phyloP scores from a whole-genome alignment of 2,329 filamentous ascomycete species.

The Exophiala sp. region DNA sequence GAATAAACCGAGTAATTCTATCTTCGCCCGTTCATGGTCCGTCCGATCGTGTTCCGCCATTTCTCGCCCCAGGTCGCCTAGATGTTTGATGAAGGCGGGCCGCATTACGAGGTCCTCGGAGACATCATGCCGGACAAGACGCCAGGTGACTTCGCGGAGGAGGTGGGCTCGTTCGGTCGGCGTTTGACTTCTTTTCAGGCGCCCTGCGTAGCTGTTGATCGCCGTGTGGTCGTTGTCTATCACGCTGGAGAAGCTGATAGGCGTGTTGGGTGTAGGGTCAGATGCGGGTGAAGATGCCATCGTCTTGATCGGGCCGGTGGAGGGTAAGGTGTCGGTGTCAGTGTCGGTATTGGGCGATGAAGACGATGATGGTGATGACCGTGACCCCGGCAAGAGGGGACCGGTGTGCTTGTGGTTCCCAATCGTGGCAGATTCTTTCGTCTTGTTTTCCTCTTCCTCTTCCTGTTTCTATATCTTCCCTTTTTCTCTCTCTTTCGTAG shows the following conservation, averaged over 20 bases:
- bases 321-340: no score
- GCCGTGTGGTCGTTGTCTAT: slow-evolving; percentile 25
- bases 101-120: slow-evolving; percentile 27
- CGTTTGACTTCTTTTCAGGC: slow-evolving; percentile 68
- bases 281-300: not conserved
- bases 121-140: slow-evolving; percentile 26
- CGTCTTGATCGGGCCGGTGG: not conserved
- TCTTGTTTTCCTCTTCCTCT: no score
- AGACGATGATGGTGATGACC: not conserved
- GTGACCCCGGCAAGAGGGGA: not conserved
- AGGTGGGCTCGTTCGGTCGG: slow-evolving; percentile 6
- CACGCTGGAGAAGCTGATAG: slow-evolving; percentile 21
- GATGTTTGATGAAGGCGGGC: slow-evolving; percentile 21
- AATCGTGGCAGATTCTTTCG: no score
- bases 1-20: slow-evolving; percentile 14
- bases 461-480: no score
- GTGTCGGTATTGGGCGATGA: not conserved
- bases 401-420: not conserved
- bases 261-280: slow-evolving; percentile 1
- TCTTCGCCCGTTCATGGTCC: slow-evolving; percentile 21
- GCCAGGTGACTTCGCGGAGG: slow-evolving; percentile 20
- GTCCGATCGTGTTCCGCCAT: slow-evolving; percentile 25
- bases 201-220: slow-evolving; percentile 83
- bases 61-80: slow-evolving; percentile 14
- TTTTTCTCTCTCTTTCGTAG: no score